A percentile compares a stretch with the other conserved stretches of the same genome.
Evolutionary conservation across 345 rosid genomes (phyloP).

Genomic region (Citrus glauca): DNA sequence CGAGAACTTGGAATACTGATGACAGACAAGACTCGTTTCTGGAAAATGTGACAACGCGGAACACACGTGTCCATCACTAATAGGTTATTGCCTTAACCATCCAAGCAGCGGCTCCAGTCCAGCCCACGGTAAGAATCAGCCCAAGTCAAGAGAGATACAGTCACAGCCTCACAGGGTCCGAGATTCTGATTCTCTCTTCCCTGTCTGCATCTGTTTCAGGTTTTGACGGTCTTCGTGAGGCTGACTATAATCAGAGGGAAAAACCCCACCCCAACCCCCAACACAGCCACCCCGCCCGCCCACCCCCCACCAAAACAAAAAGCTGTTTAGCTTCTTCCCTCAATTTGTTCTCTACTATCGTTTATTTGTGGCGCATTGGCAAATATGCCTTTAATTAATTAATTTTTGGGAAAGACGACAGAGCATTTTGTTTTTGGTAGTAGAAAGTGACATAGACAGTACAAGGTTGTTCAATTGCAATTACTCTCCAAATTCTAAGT

Average conservation of each 20-base stretch:
- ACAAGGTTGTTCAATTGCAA: conserved; percentile 1
- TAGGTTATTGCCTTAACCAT: conserved; percentile 6
- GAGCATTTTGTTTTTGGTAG: too few relatives aligned
- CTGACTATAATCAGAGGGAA: background rate
- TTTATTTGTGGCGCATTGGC: background rate
- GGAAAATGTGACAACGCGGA: background rate
- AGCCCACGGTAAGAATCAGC: conserved; percentile 10
- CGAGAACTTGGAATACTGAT: background rate
- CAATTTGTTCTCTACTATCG: background rate
- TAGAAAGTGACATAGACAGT: background rate
- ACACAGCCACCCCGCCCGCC: background rate
- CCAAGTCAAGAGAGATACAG: background rate
- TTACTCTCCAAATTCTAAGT: background rate
- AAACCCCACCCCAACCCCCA: too few relatives aligned
- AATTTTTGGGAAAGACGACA: too few relatives aligned
- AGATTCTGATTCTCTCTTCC: conserved; percentile 16
- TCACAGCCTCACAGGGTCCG: background rate
- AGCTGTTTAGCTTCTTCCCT: background rate
- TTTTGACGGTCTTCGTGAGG: background rate
- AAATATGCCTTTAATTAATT: background rate
- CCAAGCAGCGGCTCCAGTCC: conserved; percentile 15
- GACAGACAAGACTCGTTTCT: background rate
- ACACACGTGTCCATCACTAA: conserved; percentile 1
- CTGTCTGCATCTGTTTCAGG: conserved; percentile 9
- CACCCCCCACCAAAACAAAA: fast-evolving